phyloP scores from a whole-genome alignment of 1,284 basidiomycete genomes.

The Malassezia psittaci region DNA sequence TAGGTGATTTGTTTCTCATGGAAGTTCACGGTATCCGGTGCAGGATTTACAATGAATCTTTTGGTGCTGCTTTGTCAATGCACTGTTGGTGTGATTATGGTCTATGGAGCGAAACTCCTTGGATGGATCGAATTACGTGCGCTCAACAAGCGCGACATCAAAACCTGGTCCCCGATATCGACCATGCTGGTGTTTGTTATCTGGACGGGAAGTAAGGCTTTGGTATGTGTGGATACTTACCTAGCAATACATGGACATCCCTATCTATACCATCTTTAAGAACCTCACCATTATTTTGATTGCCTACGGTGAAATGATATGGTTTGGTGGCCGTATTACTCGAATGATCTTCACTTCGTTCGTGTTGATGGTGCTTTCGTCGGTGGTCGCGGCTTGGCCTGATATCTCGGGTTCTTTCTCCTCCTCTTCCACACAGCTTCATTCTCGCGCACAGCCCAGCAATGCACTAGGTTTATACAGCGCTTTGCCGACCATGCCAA shows the following conservation, averaged over 20 bases:
- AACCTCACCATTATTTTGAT: slow-evolving; percentile 98
- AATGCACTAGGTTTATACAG: slow-evolving; percentile 9
- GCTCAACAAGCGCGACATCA: slow-evolving; percentile 75
- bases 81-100: slow-evolving; percentile 61
- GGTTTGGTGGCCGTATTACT: slow-evolving; percentile 87
- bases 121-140: slow-evolving; percentile 81
- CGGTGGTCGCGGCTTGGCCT: slow-evolving; percentile 86
- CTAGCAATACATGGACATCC: slow-evolving; percentile 44
- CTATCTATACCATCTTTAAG: slow-evolving; percentile 76
- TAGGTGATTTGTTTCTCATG: neutral
- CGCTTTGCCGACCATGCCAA: neutral
- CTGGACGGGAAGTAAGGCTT: slow-evolving; percentile 93
- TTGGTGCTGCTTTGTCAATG: slow-evolving; percentile 86
- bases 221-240: slow-evolving; percentile 56
- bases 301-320: slow-evolving; percentile 92
- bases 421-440: neutral
- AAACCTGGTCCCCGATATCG: slow-evolving; percentile 88
- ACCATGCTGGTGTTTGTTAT: slow-evolving; percentile 85
- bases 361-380: slow-evolving; percentile 89
- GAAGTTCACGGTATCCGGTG: slow-evolving; percentile 82
- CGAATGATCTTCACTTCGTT: slow-evolving; percentile 80
- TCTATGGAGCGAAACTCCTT: slow-evolving; percentile 61
- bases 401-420: slow-evolving; percentile 56
- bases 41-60: slow-evolving; percentile 92
- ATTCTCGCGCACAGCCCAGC: neutral